phyloP scores from a whole-genome alignment of 2,329 filamentous ascomycete genomes.

The Exophiala lecanii-corni region DNA sequence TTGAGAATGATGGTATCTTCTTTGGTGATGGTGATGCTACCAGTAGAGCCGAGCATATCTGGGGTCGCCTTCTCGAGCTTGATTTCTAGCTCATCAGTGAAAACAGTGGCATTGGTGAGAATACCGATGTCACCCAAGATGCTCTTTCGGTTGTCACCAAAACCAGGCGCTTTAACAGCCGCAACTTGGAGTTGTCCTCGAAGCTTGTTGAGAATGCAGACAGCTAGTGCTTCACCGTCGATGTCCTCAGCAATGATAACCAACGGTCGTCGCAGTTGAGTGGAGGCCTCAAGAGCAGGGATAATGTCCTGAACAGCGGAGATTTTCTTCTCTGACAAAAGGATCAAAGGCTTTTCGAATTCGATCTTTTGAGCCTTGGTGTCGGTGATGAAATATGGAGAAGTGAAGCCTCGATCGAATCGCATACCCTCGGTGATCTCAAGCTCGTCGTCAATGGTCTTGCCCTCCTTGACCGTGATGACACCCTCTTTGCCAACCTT shows the following conservation, averaged over 20 bases:
- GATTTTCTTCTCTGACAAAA: slow-evolving; percentile 99
- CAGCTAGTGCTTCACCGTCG: slow-evolving; percentile 94
- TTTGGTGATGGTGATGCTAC: slow-evolving; percentile 99
- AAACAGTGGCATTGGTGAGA: slow-evolving; percentile 94
- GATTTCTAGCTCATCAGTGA: slow-evolving; percentile 96
- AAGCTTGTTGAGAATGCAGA: slow-evolving; percentile 99
- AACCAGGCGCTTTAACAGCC: slow-evolving; percentile 97
- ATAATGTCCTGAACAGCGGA: slow-evolving; percentile 98
- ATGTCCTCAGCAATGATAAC: slow-evolving; percentile 99
- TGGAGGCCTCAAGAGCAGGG: slow-evolving; percentile 93
- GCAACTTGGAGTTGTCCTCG: slow-evolving; percentile 98
- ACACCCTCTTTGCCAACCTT: slow-evolving; percentile 99
- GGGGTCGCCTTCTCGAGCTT: slow-evolving; percentile 98
- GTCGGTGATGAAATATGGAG: slow-evolving; percentile 99
- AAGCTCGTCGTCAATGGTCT: slow-evolving; percentile 95
- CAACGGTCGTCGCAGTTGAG: slow-evolving; percentile 87
- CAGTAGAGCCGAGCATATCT: slow-evolving; percentile 94
- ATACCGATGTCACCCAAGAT: slow-evolving; percentile 96
- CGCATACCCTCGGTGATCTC: slow-evolving; percentile 99
- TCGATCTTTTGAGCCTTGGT: slow-evolving; percentile 98
- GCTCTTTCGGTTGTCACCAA: slow-evolving; percentile 99
- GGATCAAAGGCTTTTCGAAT: slow-evolving; percentile 98
- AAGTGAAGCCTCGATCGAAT: slow-evolving; percentile 98
- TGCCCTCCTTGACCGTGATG: slow-evolving; percentile 99
- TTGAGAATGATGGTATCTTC: slow-evolving; percentile 99